Conservation (phyloP, 441 rosid species). For the Brassica hybrid region DNA sequence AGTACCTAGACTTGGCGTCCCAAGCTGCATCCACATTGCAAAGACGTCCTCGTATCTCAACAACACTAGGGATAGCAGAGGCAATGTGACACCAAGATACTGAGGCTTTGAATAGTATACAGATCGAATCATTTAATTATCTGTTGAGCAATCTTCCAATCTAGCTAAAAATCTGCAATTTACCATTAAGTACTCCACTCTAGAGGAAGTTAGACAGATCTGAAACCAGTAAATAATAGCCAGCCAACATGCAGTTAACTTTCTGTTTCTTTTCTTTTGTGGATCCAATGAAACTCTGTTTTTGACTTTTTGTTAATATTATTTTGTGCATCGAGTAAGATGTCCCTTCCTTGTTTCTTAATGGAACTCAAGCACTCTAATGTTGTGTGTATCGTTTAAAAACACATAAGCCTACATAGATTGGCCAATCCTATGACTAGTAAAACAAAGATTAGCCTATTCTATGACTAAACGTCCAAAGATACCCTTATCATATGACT, state of each 20-base stretch:
- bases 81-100: no score
- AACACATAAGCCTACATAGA: slow-evolving; percentile 19
- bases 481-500: slow-evolving; percentile 16
- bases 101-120: no score
- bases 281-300: slow-evolving; percentile 42
- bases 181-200: no score
- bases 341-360: slow-evolving; percentile 18
- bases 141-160: no score
- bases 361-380: slow-evolving; percentile 36
- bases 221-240: no score
- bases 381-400: slow-evolving; percentile 5
- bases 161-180: no score
- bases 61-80: no score
- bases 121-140: no score
- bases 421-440: slow-evolving; percentile 21
- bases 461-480: background rate
- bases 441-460: slow-evolving; percentile 13
- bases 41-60: no score
- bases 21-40: no score
- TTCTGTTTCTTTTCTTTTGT: background rate
- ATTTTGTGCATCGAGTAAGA: slow-evolving; percentile 24
- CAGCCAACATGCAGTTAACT: slow-evolving; percentile 6
- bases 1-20: no score
- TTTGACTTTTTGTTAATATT: slow-evolving; percentile 18
- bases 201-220: no score